phyloP scores from a whole-genome alignment of 352 stramenopile genomes.

The Elongisporangium prolatum region DNA sequence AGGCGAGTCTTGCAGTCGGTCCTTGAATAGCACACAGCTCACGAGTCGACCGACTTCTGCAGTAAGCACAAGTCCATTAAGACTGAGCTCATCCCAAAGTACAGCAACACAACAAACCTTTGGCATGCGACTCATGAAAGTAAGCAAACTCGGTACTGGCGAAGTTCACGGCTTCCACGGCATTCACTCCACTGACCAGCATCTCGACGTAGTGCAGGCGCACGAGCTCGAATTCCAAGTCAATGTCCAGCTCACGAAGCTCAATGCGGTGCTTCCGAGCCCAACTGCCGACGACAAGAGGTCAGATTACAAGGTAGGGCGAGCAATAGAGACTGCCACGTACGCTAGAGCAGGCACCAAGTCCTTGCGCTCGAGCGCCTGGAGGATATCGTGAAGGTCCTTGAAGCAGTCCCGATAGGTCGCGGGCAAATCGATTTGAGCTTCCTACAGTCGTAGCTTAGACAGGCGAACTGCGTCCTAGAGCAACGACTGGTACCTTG shows the following conservation, averaged over 20 bases:
- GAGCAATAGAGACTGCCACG: constrained; percentile 6
- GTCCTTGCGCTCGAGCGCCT: constrained; percentile 57
- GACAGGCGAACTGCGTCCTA: neutral
- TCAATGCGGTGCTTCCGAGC: constrained; percentile 47
- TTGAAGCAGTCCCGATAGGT: constrained; percentile 63
- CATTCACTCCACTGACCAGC: constrained; percentile 54
- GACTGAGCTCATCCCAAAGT: neutral
- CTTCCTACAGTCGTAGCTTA: constrained; percentile 31
- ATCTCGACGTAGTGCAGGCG: constrained; percentile 78
- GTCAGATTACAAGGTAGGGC: constrained; percentile 6
- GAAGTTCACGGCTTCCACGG: constrained; percentile 68
- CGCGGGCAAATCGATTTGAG: constrained; percentile 37
- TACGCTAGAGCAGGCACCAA: constrained; percentile 66
- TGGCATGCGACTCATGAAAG: constrained; percentile 57
- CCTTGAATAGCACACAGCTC: constrained; percentile 77
- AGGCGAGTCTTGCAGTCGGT: constrained; percentile 60
- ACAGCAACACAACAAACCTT: constrained; percentile 21
- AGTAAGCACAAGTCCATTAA: neutral
- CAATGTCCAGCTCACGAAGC: constrained; percentile 40
- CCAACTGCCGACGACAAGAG: constrained; percentile 31
- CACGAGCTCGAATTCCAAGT: constrained; percentile 84
- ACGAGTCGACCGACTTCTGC: constrained; percentile 75
- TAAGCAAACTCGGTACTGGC: constrained; percentile 53
- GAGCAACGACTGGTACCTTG: constrained; percentile 30
- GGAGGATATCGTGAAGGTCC: constrained; percentile 60